Evolutionary conservation across 805 yeast species (phyloP).

Genomic region (Nakazawaea ishiwadae): DNA sequence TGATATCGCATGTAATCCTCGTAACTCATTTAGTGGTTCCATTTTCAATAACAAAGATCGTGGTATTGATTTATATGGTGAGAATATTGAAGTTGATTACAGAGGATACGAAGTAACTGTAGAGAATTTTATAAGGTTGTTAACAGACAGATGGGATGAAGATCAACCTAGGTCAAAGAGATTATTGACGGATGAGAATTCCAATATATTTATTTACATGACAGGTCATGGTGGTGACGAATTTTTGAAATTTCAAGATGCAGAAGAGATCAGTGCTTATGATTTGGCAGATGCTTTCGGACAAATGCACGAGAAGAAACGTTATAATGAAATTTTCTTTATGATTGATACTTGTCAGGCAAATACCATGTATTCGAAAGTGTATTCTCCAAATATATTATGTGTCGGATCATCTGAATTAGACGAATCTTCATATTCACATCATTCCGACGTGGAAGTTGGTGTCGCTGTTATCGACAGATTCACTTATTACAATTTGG

Average conservation of each 20-base stretch:
- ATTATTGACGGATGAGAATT: conserved; percentile 85
- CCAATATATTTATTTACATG: conserved; percentile 89
- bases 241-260: conserved; percentile 95
- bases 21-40: conserved; percentile 94
- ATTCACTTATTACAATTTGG: conserved; percentile 88
- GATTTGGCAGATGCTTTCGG: conserved; percentile 97
- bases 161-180: conserved; percentile 93
- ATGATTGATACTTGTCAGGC: conserved; percentile 99
- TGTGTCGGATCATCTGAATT: conserved; percentile 89
- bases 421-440: conserved; percentile 91
- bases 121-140: conserved; percentile 85
- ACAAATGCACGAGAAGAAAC: conserved; percentile 93
- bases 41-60: conserved; percentile 93
- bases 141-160: conserved; percentile 94
- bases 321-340: conserved; percentile 92
- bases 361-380: conserved; percentile 90
- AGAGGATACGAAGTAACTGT: conserved; percentile 98
- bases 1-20: conserved; percentile 94
- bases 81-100: conserved; percentile 91
- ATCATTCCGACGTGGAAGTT: conserved; percentile 90
- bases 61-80: conserved; percentile 90
- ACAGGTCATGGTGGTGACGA: conserved; percentile 99
- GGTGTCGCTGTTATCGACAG: conserved; percentile 98
- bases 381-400: conserved; percentile 87
- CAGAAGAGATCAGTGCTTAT: conserved; percentile 92